These are phyloP conservation scores for Eucalyptus tenuipes DNA, from an alignment of 345 rosid genomes.

Conservation along the genomic window DNA sequence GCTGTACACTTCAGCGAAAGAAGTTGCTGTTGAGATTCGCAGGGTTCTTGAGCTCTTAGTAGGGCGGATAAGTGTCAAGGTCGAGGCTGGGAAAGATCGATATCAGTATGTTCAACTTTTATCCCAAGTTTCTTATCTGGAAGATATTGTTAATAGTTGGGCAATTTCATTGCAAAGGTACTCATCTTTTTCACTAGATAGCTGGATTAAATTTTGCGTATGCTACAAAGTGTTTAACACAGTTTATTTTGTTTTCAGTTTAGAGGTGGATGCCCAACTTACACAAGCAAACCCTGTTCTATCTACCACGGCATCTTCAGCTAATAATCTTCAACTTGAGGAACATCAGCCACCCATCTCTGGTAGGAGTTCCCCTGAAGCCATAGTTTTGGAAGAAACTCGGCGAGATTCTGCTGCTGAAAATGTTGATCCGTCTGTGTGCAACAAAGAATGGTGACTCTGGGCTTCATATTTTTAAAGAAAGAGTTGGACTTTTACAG, in stretches of 20 bases:
- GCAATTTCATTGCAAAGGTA: slow-evolving; percentile 70
- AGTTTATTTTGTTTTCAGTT: slow-evolving; percentile 37
- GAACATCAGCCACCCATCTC: slow-evolving; percentile 11
- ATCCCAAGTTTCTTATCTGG: slow-evolving; percentile 91
- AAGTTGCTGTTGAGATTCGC: slow-evolving; percentile 72
- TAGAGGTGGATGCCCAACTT: slow-evolving; percentile 38
- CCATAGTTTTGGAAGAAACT: slow-evolving; percentile 16
- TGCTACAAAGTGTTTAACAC: slow-evolving; percentile 4
- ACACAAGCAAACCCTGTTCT: slow-evolving; percentile 17
- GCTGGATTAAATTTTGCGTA: not conserved
- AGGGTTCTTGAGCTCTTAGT: slow-evolving; percentile 87
- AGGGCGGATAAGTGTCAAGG: slow-evolving; percentile 53
- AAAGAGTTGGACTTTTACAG: not conserved
- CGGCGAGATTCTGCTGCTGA: slow-evolving; percentile 3
- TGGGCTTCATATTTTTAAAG: slow-evolving; percentile 2
- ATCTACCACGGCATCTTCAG: slow-evolving; percentile 10
- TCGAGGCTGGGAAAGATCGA: slow-evolving; percentile 73
- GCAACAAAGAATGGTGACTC: slow-evolving; percentile 4
- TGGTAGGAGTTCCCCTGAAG: not conserved
- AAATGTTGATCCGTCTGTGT: slow-evolving; percentile 10
- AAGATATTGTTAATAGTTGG: slow-evolving; percentile 89
- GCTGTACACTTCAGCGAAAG: slow-evolving; percentile 47
- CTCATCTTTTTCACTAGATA: not conserved
- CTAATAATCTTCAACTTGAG: slow-evolving; percentile 9
- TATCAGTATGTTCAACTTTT: slow-evolving; percentile 56